Conservation (phyloP, 331 rosid species). For the Cydonia oblonga region DNA sequence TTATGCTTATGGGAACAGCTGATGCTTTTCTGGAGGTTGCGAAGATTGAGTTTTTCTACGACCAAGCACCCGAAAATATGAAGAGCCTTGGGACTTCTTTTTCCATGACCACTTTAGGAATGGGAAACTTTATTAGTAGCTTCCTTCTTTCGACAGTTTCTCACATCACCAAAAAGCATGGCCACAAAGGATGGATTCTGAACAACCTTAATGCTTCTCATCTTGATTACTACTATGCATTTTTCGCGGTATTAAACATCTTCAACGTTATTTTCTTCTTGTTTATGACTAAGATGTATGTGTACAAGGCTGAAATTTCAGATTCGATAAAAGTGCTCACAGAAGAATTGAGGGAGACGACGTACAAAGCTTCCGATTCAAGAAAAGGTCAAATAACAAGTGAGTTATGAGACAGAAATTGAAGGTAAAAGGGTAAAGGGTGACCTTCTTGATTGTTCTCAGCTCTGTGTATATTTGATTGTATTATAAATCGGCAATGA, state of each 20-base stretch:
- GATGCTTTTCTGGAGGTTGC: constrained; percentile 49
- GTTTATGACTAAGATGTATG: constrained; percentile 18
- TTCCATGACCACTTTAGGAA: constrained; percentile 28
- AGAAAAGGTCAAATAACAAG: not conserved
- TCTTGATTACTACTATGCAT: constrained; percentile 38
- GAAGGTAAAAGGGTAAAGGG: no score
- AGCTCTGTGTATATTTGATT: not conserved
- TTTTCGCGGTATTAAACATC: constrained; percentile 20
- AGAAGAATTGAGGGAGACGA: constrained; percentile 22
- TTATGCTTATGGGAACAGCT: constrained; percentile 37
- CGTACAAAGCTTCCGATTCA: not conserved
- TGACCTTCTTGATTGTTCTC: not conserved
- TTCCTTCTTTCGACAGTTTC: constrained; percentile 39
- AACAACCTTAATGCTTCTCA: constrained; percentile 41
- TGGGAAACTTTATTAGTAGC: constrained; percentile 39
- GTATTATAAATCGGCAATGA: not conserved
- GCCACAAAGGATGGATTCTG: constrained; percentile 41
- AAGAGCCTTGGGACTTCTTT: constrained; percentile 46
- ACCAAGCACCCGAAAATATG: constrained; percentile 51
- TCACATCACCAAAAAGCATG: constrained; percentile 23
- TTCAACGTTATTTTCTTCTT: constrained; percentile 29
- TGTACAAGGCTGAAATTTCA: constrained; percentile 34
- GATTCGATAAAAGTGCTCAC: constrained; percentile 30
- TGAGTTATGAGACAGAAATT: no score
- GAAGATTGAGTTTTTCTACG: constrained; percentile 44